A percentile compares a stretch with the other conserved stretches of the same genome.
Conservation (phyloP, 1,139 yeast species). For the Suhomyces ambrosiae region DNA sequence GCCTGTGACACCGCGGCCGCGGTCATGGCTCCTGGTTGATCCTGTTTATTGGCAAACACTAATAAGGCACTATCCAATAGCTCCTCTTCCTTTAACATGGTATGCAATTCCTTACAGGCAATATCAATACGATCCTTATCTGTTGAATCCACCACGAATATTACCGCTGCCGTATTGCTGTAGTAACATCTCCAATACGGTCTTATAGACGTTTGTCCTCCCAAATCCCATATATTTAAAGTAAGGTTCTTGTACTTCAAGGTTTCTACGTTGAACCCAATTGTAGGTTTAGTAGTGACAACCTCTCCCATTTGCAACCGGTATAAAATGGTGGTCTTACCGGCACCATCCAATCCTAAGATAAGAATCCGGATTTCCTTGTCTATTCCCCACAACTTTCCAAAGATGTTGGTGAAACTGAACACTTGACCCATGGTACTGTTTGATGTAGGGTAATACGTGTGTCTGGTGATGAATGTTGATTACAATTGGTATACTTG, state of each 20-base stretch:
- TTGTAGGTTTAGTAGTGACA: constrained; percentile 88
- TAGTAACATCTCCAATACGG: constrained; percentile 99
- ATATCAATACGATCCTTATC: constrained; percentile 91
- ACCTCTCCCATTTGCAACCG: constrained; percentile 93
- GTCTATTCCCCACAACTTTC: constrained; percentile 84
- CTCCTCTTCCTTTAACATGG: constrained; percentile 93
- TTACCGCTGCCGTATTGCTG: constrained; percentile 93
- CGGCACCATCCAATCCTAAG: constrained; percentile 96
- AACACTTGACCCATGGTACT: constrained; percentile 91
- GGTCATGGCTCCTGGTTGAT: constrained; percentile 91
- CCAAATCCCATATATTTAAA: constrained; percentile 87
- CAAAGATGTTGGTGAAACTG: constrained; percentile 73
- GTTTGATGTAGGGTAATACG: neutral
- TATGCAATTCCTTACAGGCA: constrained; percentile 84
- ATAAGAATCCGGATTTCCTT: constrained; percentile 91
- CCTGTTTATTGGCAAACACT: constrained; percentile 97
- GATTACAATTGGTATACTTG: constrained; percentile 1
- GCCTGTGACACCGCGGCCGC: constrained; percentile 95
- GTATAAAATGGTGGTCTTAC: constrained; percentile 92
- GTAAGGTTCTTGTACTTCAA: constrained; percentile 86
- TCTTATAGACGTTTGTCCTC: constrained; percentile 95
- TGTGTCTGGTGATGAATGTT: neutral
- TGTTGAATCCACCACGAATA: constrained; percentile 95
- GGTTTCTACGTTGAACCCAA: constrained; percentile 97
- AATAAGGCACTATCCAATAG: constrained; percentile 84